phyloP scores from a whole-genome alignment of 2,329 filamentous ascomycete genomes.

The Sporothrix euskadiensis region DNA sequence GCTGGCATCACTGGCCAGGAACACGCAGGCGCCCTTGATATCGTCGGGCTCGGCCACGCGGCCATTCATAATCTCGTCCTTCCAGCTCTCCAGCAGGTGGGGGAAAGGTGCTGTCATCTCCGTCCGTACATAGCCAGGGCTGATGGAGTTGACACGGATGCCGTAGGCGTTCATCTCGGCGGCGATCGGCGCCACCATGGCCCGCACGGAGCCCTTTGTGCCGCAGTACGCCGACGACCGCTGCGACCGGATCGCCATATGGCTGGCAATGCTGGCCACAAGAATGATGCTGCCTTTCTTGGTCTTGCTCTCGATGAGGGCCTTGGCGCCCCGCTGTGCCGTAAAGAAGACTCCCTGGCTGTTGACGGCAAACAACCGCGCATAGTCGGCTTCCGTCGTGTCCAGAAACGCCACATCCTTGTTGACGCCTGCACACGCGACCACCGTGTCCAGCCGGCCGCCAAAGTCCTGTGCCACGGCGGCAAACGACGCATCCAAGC shows the following conservation, averaged over 20 bases:
- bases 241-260: constrained; percentile 58
- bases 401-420: constrained; percentile 31
- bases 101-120: constrained; percentile 73
- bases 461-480: constrained; percentile 27
- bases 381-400: constrained; percentile 29
- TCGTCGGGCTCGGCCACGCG: constrained; percentile 58
- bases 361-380: constrained; percentile 28
- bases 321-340: constrained; percentile 43
- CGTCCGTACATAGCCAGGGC: constrained; percentile 67
- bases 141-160: constrained; percentile 67
- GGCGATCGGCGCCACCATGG: constrained; percentile 62
- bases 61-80: constrained; percentile 72
- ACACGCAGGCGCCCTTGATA: constrained; percentile 62
- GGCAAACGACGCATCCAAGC: constrained; percentile 22
- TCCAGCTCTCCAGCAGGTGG: constrained; percentile 61
- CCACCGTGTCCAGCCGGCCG: constrained; percentile 29
- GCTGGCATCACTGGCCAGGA: constrained; percentile 62
- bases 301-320: constrained; percentile 34
- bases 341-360: constrained; percentile 38
- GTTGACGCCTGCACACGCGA: constrained; percentile 33
- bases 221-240: constrained; percentile 68
- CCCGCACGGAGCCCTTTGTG: constrained; percentile 65
- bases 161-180: constrained; percentile 61
- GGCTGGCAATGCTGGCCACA: constrained; percentile 58
- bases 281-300: constrained; percentile 55